Base-by-base conservation (phyloP, 2,329 filamentous ascomycete species). In the Phaeoacremonium minimum region DNA sequence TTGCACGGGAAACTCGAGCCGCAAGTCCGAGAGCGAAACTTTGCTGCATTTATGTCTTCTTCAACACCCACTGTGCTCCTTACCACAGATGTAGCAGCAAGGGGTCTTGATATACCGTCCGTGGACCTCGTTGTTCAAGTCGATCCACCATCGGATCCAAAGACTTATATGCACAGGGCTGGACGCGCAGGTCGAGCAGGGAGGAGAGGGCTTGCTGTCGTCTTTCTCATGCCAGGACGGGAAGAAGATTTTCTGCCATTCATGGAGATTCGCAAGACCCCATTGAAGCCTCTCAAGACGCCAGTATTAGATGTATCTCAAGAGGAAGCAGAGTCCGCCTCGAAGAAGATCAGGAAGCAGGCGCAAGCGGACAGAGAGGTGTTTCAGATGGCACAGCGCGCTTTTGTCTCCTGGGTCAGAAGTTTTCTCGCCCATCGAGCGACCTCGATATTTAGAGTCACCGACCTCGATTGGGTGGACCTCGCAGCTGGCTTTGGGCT, bases 221-320 rank as follows among this genome's bases (percentile, higher is more conserved):
- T n/a, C 22, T 26, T n/a, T 26, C 22, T 26, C 22, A 26, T 26
- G 7, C 85, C 87, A 0, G 89, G 89, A 2, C 73, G 80, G 14
- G 93, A 97, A 61, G 87, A 93, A 58, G 89, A 94, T 52, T 97
- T 96, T 53, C 73, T 95, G 2, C 76, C 83, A 2, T 97, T 96
- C 49, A 70, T 98, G 4, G 82, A 86, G 33, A 81, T 95, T 14
- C 81, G 90, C 15, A 87, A 94, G 58, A 96, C 90, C 0, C 90
- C 90, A 1, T 85, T 95, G 19, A 61, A 69, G 1, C 77, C 71
- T 0, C 71, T 93, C 3, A 63, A 66, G 1, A 67, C 71, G 4
- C 80, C 84, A 0, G 53, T 57, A 2, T 63, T 90, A 18, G 51
- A 56, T 0, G 61, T 84, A n/a, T 71, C 74, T 0, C 73, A 79